Base-by-base conservation (phyloP, 2,329 filamentous ascomycete genomes). In the Xylariaceae sp. region DNA sequence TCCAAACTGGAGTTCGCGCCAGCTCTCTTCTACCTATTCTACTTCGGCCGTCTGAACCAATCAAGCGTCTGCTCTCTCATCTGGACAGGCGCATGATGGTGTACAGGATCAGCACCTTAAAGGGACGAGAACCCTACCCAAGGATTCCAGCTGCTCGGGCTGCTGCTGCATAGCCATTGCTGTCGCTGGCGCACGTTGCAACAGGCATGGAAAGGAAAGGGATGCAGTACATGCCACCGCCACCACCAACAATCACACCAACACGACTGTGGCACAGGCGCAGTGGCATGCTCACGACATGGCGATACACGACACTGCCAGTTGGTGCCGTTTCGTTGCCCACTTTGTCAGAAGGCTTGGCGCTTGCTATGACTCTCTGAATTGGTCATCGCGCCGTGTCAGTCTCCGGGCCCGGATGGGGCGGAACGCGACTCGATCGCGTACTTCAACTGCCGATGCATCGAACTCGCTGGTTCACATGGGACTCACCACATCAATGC, bases 1-100 rank as follows among this genome's bases (percentile, higher is more conserved):
- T 35, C 34, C 11, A 34, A 39, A 47, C 47, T 39, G 34, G 13
- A 50, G 18, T 37, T 48, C 51, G 56, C 11, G 53, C 51, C 23
- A n/a, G 10, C 23, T 42, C 49, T 55, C 56, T 53, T 10, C 23
- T 30, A 30, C 23, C 23, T 30, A 30, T 30, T 30, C 23, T 30
- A 30, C 23, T 30, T 30, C 23, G 23, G 23, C 23, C 4, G 5
- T 30, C 23, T 30, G 23, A 30, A 30, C 23, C 23, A 30, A 30
- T 30, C 23, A 30, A 30, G 23, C 23, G 23, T 30, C 23, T 30
- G 23, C 23, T 30, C 23, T n/a, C 50, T n/a, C 9, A 23, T 35
- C 15, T 23, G 44, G 42, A 37, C 23, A 49, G 52, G 45, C 45
- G 53, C 42, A 64, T 62, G 57, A 64, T 62, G 57, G 51, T 56